Conservation (phyloP, 2,329 filamentous ascomycete genomes). For the Aspergillus glaucus region DNA sequence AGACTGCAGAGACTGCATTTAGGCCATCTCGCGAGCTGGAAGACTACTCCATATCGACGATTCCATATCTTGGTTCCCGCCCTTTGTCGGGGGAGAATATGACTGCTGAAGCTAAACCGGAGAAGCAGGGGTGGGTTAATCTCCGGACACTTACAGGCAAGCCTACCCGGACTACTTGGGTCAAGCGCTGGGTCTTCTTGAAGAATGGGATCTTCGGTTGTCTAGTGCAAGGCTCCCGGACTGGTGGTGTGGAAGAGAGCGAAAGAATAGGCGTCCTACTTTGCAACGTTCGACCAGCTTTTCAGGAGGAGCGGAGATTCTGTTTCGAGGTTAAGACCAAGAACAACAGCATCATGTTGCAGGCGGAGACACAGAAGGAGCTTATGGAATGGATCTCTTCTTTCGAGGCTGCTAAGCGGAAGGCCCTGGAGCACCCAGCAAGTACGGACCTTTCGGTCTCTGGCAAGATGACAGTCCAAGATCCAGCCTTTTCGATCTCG, state of each 20-base stretch:
- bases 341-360: conserved; percentile 78
- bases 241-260: conserved; percentile 82
- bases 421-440: conserved; percentile 69
- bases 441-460: conserved; percentile 44
- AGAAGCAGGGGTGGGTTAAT: conserved; percentile 96
- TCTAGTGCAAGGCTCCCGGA: conserved; percentile 73
- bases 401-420: conserved; percentile 90
- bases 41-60: conserved; percentile 83
- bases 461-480: conserved; percentile 42
- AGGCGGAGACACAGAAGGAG: conserved; percentile 86
- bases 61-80: conserved; percentile 72
- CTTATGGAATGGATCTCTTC: conserved; percentile 92
- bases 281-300: conserved; percentile 84
- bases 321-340: conserved; percentile 99
- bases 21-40: conserved; percentile 88
- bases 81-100: conserved; percentile 60
- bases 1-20: conserved; percentile 61
- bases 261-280: conserved; percentile 93
- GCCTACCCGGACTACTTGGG: conserved; percentile 82
- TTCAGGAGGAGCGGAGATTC: conserved; percentile 88
- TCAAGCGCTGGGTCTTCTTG: conserved; percentile 90
- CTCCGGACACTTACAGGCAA: conserved; percentile 76
- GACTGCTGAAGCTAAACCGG: conserved; percentile 45
- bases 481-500: conserved; percentile 85
- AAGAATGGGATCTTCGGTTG: conserved; percentile 95